These are phyloP conservation scores for Forsythia suspensa DNA, from an alignment of 257 asterid genomes.

Conservation along the genomic window DNA sequence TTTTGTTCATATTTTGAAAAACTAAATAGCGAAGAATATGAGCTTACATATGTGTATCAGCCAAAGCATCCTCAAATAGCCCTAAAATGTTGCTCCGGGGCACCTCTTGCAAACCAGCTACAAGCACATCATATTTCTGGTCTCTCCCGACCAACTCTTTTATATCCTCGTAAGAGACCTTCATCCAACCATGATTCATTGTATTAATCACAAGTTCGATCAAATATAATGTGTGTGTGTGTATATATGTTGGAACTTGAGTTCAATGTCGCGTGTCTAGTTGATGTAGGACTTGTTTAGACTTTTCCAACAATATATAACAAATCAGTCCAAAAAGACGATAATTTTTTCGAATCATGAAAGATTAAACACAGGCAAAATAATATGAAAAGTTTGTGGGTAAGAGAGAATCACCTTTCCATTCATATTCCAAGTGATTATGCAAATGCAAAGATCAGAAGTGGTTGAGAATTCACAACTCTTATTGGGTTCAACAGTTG, in stretches of 20 bases:
- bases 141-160: conserved; percentile 47
- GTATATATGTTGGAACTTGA: neutral
- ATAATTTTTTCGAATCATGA: neutral
- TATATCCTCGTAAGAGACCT: conserved; percentile 56
- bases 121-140: conserved; percentile 54
- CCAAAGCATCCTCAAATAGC: conserved; percentile 43
- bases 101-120: conserved; percentile 74
- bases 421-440: conserved; percentile 77
- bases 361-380: neutral
- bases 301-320: neutral
- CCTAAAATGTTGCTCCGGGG: conserved; percentile 43
- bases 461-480: conserved; percentile 45
- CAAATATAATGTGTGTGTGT: neutral
- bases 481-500: conserved; percentile 37
- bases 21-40: too few species aligned
- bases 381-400: neutral
- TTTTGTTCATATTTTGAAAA: too few species aligned
- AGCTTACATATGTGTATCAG: conserved; percentile 51
- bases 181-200: neutral
- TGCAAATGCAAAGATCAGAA: conserved; percentile 58
- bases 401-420: conserved; percentile 42
- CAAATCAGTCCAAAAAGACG: neutral
- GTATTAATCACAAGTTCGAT: neutral
- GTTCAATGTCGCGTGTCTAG: neutral
- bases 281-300: neutral